A percentile compares a stretch with the other conserved stretches of the same genome.
These are phyloP conservation scores for Chaetomium sp. DNA, from an alignment of 2,329 filamentous ascomycete species.

Conservation along the genomic window DNA sequence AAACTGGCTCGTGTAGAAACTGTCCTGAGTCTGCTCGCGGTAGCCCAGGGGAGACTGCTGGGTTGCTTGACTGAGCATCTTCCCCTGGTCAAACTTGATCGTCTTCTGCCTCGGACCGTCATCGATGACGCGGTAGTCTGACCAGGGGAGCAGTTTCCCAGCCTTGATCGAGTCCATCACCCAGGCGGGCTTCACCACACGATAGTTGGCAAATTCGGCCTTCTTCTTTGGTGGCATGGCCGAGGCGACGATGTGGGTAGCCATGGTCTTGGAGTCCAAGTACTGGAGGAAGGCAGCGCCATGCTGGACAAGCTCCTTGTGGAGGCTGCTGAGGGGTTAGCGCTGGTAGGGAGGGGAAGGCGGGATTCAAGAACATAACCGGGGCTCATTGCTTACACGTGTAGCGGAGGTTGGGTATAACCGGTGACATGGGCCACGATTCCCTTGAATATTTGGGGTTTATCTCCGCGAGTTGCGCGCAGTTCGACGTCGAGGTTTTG, in stretches of 20 bases:
- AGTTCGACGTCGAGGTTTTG: slow-evolving; percentile 90
- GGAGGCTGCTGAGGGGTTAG: slow-evolving; percentile 56
- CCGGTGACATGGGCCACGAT: slow-evolving; percentile 91
- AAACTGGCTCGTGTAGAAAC: slow-evolving; percentile 80
- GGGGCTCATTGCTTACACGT: slow-evolving; percentile 56
- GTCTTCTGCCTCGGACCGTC: slow-evolving; percentile 82
- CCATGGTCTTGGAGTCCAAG: slow-evolving; percentile 88
- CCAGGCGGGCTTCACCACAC: slow-evolving; percentile 94
- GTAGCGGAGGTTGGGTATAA: slow-evolving; percentile 91
- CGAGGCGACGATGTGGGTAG: slow-evolving; percentile 93
- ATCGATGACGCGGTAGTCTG: slow-evolving; percentile 79
- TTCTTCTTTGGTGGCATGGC: slow-evolving; percentile 89
- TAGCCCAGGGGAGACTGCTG: slow-evolving; percentile 65
- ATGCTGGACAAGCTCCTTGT: slow-evolving; percentile 83
- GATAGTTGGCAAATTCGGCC: slow-evolving; percentile 82
- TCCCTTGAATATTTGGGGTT: slow-evolving; percentile 85
- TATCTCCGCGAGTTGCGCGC: slow-evolving; percentile 67
- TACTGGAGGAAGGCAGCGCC: slow-evolving; percentile 97
- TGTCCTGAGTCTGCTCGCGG: slow-evolving; percentile 75
- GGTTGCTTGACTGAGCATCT: slow-evolving; percentile 67
- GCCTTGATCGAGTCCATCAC: slow-evolving; percentile 85
- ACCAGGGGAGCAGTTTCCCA: slow-evolving; percentile 82
- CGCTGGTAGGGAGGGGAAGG: neutral
- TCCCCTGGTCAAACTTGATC: slow-evolving; percentile 63
- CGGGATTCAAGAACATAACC: too few relatives aligned